Evolutionary conservation across 805 yeast species (phyloP).

Genomic region (Saccharomyces cerevisiae): DNA sequence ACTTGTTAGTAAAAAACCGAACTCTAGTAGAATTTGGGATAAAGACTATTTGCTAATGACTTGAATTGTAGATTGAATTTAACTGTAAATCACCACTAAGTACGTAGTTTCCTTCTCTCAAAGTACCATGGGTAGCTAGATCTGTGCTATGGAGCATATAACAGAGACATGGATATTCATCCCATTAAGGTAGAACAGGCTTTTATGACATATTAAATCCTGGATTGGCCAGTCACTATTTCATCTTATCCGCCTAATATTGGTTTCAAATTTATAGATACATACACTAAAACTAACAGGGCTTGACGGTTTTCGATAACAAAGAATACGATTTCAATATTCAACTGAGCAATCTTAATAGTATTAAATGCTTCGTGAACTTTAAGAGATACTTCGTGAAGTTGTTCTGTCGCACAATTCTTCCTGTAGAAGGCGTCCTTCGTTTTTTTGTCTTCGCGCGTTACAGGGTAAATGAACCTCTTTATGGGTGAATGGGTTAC

Average conservation of each 20-base stretch:
- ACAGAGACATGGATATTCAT: background rate
- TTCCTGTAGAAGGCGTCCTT: background rate
- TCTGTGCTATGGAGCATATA: background rate
- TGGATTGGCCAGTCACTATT: background rate
- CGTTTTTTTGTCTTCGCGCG: background rate
- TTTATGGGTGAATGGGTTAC: background rate
- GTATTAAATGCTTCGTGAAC: background rate
- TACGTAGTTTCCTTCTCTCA: background rate
- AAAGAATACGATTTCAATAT: background rate
- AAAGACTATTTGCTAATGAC: background rate
- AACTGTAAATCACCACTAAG: background rate
- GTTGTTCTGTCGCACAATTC: background rate
- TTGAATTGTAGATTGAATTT: background rate
- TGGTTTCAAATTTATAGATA: background rate
- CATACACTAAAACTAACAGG: background rate
- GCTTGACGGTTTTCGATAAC: background rate
- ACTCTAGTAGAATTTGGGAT: background rate
- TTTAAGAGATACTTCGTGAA: background rate
- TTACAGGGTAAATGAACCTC: background rate
- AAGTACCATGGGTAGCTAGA: background rate
- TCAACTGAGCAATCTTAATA: background rate
- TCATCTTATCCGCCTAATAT: background rate
- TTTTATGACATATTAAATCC: background rate
- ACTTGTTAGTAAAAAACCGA: background rate
- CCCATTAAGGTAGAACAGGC: background rate